phyloP scores from a whole-genome alignment of 1,284 basidiomycete species.

The Leucoagaricus sp. region DNA sequence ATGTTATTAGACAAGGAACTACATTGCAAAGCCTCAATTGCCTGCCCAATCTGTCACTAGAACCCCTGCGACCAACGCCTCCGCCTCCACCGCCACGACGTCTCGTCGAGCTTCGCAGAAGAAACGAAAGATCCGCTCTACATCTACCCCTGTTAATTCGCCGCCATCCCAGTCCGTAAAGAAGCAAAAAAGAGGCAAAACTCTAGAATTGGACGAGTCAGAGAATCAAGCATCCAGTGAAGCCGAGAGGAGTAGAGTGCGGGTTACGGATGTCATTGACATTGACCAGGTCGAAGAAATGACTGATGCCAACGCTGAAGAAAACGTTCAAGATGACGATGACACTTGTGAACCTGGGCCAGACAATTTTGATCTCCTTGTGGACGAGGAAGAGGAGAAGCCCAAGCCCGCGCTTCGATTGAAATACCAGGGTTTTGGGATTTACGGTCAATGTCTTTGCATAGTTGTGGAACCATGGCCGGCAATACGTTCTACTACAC shows the following conservation, averaged over 20 bases:
- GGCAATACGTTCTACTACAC: conserved; percentile 11
- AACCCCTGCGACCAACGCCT: conserved; percentile 19
- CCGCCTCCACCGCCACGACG: conserved; percentile 20
- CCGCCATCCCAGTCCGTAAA: conserved; percentile 23
- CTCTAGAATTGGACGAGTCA: conserved; percentile 7
- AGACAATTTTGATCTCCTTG: conserved; percentile 32
- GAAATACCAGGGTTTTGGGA: conserved; percentile 65
- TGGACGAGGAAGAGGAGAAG: conserved; percentile 65
- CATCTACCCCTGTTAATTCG: neutral
- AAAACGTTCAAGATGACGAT: conserved; percentile 13
- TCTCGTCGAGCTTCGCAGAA: neutral
- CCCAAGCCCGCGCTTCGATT: conserved; percentile 69
- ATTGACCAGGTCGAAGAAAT: conserved; percentile 24
- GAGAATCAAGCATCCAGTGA: conserved; percentile 14
- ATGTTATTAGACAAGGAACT: conserved; percentile 50
- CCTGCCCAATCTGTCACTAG: neutral
- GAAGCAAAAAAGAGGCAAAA: conserved; percentile 28
- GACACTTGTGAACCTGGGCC: conserved; percentile 15
- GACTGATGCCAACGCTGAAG: conserved; percentile 26
- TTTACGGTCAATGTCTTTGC: conserved; percentile 70
- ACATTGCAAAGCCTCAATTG: conserved; percentile 43
- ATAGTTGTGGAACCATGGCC: conserved; percentile 81
- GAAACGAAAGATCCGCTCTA: conserved; percentile 23
- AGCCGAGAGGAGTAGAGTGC: neutral
- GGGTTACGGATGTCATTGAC: neutral